Evolutionary conservation across 306 rosid genomes (phyloP).

Genomic region (apple (Malus domestica)): ASM211411v1 NC_041794.1:32162501-32163000

Average conservation of each 20-base stretch:
- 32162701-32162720: not conserved
- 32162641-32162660: not conserved
- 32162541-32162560: no score
- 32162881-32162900: slow-evolving; percentile 38
- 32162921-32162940: slow-evolving; percentile 85
- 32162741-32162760: not conserved
- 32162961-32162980: slow-evolving; percentile 40
- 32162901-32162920: slow-evolving; percentile 56
- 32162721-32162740: not conserved
- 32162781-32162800: slow-evolving; percentile 3
- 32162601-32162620: not conserved
- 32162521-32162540: not conserved
- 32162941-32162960: slow-evolving; percentile 98
- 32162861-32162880: not conserved
- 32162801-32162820: not conserved
- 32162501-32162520: no score
- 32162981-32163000: slow-evolving; percentile 7
- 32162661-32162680: not conserved
- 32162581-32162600: not conserved
- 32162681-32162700: not conserved
- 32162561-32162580: not conserved
- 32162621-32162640: not conserved
- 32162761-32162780: not conserved
- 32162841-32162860: not conserved
- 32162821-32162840: not conserved